These are phyloP conservation scores for Ustilago nuda DNA, from an alignment of 1,284 basidiomycete species.

Conservation along the genomic window DNA sequence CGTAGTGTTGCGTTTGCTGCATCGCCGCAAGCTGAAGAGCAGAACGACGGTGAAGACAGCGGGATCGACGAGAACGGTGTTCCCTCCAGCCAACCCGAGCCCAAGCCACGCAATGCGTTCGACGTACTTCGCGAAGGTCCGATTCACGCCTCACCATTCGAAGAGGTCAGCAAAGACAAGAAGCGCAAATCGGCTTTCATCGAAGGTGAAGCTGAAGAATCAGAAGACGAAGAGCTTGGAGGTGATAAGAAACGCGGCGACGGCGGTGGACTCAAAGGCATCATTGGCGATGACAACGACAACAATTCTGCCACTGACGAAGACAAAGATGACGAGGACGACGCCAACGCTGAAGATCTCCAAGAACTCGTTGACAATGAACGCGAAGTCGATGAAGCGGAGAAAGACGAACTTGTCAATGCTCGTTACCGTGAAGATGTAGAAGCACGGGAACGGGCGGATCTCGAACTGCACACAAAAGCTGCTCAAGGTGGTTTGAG, in stretches of 20 bases:
- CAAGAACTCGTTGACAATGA: conserved; percentile 64
- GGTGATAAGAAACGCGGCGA: conserved; percentile 37
- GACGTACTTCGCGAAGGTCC: conserved; percentile 26
- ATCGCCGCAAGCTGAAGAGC: not conserved
- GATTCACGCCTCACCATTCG: not conserved
- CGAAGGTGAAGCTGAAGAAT: conserved; percentile 67
- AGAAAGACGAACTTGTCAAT: conserved; percentile 57
- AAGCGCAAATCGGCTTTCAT: conserved; percentile 59
- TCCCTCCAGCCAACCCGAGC: conserved; percentile 37
- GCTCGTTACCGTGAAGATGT: conserved; percentile 56
- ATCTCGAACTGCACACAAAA: conserved; percentile 58
- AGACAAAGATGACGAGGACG: conserved; percentile 56
- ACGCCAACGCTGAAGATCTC: conserved; percentile 60
- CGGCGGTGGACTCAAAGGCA: conserved; percentile 58
- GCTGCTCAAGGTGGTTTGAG: conserved; percentile 56
- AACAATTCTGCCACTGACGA: conserved; percentile 29
- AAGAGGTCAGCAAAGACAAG: conserved; percentile 13
- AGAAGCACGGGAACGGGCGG: conserved; percentile 56
- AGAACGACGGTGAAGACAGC: conserved; percentile 12
- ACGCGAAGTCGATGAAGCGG: conserved; percentile 59
- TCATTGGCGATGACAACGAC: conserved; percentile 56
- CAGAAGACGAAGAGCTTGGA: conserved; percentile 59
- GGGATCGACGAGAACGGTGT: conserved; percentile 31
- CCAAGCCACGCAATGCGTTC: conserved; percentile 33
- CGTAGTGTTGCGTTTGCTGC: conserved; percentile 14